Conservation (phyloP, 306 rosid species). For the Delonix regia region DNA sequence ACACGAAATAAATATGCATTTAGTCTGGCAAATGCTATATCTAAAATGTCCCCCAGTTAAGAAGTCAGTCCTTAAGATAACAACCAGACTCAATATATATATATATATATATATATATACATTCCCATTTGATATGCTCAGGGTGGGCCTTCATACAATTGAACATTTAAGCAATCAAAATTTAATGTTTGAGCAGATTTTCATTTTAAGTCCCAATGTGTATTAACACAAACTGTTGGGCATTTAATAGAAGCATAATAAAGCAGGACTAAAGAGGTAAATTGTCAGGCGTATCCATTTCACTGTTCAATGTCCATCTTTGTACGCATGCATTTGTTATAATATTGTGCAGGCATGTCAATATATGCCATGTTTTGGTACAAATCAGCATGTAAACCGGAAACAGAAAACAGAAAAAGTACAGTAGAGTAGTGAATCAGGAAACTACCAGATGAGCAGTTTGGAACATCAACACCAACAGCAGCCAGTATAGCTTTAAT, state of each 20-base stretch:
- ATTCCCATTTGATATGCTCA: neutral
- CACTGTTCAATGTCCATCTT: neutral
- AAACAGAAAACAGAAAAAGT: constrained; percentile 18
- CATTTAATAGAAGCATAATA: constrained; percentile 3
- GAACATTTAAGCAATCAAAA: neutral
- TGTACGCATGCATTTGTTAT: neutral
- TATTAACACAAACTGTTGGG: neutral
- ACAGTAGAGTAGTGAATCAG: constrained; percentile 30
- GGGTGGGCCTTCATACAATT: neutral
- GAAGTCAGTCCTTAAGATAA: neutral
- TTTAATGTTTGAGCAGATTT: neutral
- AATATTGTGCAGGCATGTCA: constrained; percentile 19
- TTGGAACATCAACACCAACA: constrained; percentile 71
- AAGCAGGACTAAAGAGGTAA: neutral
- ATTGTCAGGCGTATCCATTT: too few relatives aligned
- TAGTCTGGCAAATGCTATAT: neutral
- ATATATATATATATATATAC: neutral
- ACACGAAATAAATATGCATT: neutral
- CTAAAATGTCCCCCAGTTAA: neutral
- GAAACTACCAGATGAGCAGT: constrained; percentile 57
- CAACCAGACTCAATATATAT: neutral
- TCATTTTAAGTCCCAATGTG: neutral
- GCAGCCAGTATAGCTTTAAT: constrained; percentile 63
- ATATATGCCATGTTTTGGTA: constrained; percentile 5
- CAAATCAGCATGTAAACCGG: constrained; percentile 27